These are phyloP conservation scores for Gardenia jasminoides DNA, from an alignment of 257 asterid species.

Conservation along the genomic window DNA sequence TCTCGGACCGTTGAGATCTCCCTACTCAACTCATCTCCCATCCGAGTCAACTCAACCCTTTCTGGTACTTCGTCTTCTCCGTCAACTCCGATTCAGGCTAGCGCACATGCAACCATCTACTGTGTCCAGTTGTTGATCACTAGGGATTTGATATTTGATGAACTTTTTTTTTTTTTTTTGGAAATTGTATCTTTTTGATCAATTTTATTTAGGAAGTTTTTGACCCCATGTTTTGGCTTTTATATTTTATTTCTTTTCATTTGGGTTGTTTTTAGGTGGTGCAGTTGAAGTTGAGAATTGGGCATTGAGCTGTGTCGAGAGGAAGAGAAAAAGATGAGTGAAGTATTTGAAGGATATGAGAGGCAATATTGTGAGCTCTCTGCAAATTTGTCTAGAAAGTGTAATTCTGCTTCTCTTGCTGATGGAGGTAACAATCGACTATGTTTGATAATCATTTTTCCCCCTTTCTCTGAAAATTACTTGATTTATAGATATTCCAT, in stretches of 20 bases:
- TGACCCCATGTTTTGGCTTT: neutral
- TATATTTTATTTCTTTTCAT: neutral
- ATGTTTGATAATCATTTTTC: neutral
- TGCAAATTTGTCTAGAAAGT: constrained; percentile 70
- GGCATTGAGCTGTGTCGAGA: constrained; percentile 18
- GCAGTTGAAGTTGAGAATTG: neutral
- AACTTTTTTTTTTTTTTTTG: neutral
- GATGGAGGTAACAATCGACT: constrained; percentile 56
- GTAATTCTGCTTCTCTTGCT: constrained; percentile 59
- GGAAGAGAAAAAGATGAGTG: constrained; percentile 61
- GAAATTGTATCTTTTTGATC: neutral
- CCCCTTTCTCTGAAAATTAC: neutral
- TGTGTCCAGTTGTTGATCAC: neutral
- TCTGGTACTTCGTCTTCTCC: neutral
- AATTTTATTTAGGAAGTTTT: neutral
- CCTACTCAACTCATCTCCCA: constrained; percentile 1
- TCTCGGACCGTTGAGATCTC: neutral
- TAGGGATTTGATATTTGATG: constrained; percentile 1
- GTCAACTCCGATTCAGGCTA: too few species aligned
- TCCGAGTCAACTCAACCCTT: neutral
- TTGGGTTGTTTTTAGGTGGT: neutral
- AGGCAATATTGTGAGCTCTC: constrained; percentile 96
- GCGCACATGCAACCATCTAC: neutral
- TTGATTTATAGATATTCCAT: neutral
- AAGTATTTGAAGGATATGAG: constrained; percentile 85